Evolutionary conservation across 768 basidiomycete species (phyloP).

Genomic region (Trametes villosa): DNA sequence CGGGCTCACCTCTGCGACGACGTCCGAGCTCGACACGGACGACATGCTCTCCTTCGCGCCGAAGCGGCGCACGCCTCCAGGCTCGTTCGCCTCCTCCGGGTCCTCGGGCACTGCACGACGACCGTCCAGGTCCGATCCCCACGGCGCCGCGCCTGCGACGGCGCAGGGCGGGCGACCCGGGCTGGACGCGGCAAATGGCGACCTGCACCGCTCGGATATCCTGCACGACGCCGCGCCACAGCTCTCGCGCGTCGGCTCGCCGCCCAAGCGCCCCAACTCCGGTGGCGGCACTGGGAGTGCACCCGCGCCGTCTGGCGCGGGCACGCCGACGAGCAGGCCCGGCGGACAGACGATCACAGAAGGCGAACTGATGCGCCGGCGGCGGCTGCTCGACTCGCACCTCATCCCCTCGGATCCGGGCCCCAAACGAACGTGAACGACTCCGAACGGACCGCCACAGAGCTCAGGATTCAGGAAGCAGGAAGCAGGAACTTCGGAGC

Average conservation of each 20-base stretch:
- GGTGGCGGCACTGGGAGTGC: background rate
- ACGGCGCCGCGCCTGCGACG: too few relatives aligned
- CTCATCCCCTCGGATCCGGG: conserved; percentile 27
- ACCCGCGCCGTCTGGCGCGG: background rate
- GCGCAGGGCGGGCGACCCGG: too few relatives aligned
- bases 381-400: conserved; percentile 76
- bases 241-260: conserved; percentile 9
- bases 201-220: conserved; percentile 11
- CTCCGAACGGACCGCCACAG: too few relatives aligned
- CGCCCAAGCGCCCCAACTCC: conserved; percentile 10
- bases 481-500: background rate
- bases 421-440: background rate
- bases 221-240: conserved; percentile 17
- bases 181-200: background rate
- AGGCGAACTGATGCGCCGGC: conserved; percentile 75
- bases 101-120: conserved; percentile 27
- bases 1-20: conserved; percentile 37
- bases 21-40: conserved; percentile 59
- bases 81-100: conserved; percentile 28
- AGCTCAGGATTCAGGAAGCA: background rate
- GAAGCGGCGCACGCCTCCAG: conserved; percentile 44
- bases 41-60: conserved; percentile 76
- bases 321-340: conserved; percentile 29
- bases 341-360: conserved; percentile 77
- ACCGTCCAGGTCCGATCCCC: background rate